A percentile compares a stretch with the other conserved stretches of the same genome.
These are phyloP conservation scores for Ettlia oleoabundans DNA, from an alignment of 139 green algal species.

Conservation along the genomic window DNA sequence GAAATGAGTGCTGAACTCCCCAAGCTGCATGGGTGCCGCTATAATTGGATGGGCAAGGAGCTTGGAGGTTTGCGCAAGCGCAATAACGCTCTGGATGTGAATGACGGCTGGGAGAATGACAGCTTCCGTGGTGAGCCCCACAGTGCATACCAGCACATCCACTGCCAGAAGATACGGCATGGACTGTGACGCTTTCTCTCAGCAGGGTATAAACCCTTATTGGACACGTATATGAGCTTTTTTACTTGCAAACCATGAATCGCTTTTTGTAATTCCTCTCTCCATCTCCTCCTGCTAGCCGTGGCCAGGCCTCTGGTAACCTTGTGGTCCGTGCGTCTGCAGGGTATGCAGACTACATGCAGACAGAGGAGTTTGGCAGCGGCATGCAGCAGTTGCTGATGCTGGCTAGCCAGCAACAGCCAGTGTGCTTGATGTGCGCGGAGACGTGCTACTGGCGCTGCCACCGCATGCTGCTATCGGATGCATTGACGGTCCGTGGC, in stretches of 20 bases:
- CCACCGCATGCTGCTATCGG: conserved; percentile 31
- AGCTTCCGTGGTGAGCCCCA: conserved; percentile 21
- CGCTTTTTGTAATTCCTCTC: neutral
- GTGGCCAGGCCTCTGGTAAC: neutral
- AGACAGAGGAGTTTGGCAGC: conserved; percentile 3
- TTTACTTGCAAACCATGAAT: neutral
- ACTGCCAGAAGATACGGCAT: neutral
- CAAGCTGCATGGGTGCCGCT: conserved; percentile 1
- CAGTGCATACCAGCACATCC: too few relatives aligned
- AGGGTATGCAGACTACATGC: conserved; percentile 46
- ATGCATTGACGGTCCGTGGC: conserved; percentile 24
- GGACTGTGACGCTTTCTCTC: neutral
- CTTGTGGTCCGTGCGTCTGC: neutral
- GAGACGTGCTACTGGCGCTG: conserved; percentile 17
- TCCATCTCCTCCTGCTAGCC: neutral
- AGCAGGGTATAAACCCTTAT: too few relatives aligned
- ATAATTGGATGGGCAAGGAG: conserved; percentile 46
- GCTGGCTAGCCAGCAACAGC: neutral
- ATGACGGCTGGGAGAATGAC: conserved; percentile 45
- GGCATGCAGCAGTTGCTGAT: conserved; percentile 6
- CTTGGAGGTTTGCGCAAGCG: conserved; percentile 37
- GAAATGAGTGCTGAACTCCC: conserved; percentile 16
- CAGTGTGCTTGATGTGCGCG: conserved; percentile 14
- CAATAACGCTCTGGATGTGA: conserved; percentile 14
- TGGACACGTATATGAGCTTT: too few relatives aligned